These are phyloP conservation scores for Penicillium sp. DNA, from an alignment of 2,329 filamentous ascomycete genomes.

Conservation along the genomic window DNA sequence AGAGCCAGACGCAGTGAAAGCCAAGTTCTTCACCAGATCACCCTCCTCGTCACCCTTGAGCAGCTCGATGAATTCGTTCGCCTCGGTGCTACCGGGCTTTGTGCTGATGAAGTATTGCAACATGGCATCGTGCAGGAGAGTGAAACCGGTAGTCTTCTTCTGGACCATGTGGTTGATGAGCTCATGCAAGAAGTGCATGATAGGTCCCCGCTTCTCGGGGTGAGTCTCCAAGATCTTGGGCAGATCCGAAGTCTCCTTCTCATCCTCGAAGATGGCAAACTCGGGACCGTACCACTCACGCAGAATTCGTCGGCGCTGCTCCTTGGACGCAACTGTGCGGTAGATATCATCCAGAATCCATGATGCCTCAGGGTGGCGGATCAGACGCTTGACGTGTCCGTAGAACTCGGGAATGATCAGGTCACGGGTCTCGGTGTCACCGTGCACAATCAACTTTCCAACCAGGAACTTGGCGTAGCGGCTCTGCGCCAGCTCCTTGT, in stretches of 20 bases:
- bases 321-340: slow-evolving; percentile 80
- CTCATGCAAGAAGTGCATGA: slow-evolving; percentile 83
- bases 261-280: slow-evolving; percentile 78
- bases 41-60: slow-evolving; percentile 91
- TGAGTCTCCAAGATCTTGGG: slow-evolving; percentile 74
- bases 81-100: slow-evolving; percentile 77
- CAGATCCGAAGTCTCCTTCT: slow-evolving; percentile 66
- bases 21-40: slow-evolving; percentile 91
- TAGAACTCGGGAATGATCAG: slow-evolving; percentile 94
- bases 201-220: slow-evolving; percentile 84
- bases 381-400: slow-evolving; percentile 87
- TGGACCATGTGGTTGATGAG: slow-evolving; percentile 92
- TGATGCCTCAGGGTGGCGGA: slow-evolving; percentile 93
- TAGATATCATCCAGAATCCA: slow-evolving; percentile 99
- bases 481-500: slow-evolving; percentile 85
- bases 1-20: slow-evolving; percentile 89
- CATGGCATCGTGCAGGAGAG: slow-evolving; percentile 98
- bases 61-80: slow-evolving; percentile 85
- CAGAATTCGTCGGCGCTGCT: slow-evolving; percentile 84
- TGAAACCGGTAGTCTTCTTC: slow-evolving; percentile 96
- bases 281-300: slow-evolving; percentile 97
- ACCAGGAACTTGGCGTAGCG: slow-evolving; percentile 98
- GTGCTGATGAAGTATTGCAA: slow-evolving; percentile 90
- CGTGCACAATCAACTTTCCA: slow-evolving; percentile 92
- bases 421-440: slow-evolving; percentile 83